Conservation (phyloP, 2,329 filamentous ascomycete species). For the Drechslera avenae region DNA sequence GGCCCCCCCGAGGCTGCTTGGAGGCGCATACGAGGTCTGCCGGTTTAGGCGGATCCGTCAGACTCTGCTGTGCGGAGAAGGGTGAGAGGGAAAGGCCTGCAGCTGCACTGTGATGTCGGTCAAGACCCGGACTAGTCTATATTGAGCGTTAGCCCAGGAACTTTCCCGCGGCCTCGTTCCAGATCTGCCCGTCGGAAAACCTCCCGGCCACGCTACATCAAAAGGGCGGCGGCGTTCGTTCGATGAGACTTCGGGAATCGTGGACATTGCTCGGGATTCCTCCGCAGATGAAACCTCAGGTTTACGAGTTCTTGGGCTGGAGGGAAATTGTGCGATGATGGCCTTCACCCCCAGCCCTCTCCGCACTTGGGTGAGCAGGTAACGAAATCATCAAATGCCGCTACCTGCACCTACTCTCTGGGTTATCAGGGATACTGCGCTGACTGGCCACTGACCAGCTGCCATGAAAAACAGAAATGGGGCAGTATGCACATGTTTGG, state of each 20-base stretch:
- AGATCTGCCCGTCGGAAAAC: slow-evolving; percentile 30
- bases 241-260: slow-evolving; percentile 23
- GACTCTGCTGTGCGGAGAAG: slow-evolving; percentile 28
- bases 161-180: slow-evolving; percentile 14
- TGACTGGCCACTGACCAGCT: neutral
- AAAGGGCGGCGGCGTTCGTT: slow-evolving; percentile 21
- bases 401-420: slow-evolving; percentile 1
- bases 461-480: neutral
- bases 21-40: slow-evolving; percentile 3
- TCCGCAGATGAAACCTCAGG: neutral
- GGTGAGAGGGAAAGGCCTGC: slow-evolving; percentile 12
- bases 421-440: neutral
- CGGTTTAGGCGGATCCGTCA: slow-evolving; percentile 21
- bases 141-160: slow-evolving; percentile 4
- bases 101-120: slow-evolving; percentile 26
- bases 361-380: neutral
- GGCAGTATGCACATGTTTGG: neutral
- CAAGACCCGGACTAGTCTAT: slow-evolving; percentile 12
- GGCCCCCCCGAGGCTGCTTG: slow-evolving; percentile 11
- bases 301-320: slow-evolving; percentile 1
- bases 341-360: neutral
- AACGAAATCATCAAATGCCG: neutral
- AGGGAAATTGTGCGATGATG: too few species aligned
- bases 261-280: slow-evolving; percentile 27
- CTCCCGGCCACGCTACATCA: slow-evolving; percentile 6